Evolutionary conservation across 140 eudicot genomes (phyloP).

Genomic region (Stevia rebaudiana): DNA sequence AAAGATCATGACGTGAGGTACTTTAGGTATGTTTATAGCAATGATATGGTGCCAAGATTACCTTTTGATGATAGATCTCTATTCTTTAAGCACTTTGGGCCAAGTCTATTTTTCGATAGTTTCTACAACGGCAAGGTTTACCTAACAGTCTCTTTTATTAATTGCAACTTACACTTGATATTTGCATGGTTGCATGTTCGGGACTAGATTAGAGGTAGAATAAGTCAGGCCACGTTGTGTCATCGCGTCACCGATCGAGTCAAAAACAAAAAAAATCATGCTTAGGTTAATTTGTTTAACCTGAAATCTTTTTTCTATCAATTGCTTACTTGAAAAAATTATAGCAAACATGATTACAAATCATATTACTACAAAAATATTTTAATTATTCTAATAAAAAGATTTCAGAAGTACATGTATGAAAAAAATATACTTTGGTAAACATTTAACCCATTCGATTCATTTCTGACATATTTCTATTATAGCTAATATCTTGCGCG

Average conservation of each 20-base stretch:
- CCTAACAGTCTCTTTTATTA: not conserved
- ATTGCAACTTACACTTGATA: not conserved
- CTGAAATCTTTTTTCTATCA: not conserved
- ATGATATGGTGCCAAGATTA: conserved; percentile 75
- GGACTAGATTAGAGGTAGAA: not conserved
- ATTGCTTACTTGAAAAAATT: not conserved
- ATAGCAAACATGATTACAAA: not conserved
- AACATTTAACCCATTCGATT: not conserved
- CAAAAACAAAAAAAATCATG: not conserved
- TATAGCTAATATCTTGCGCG: no score
- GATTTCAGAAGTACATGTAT: no score
- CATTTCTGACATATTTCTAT: not conserved
- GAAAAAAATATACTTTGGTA: no score
- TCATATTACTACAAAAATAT: not conserved
- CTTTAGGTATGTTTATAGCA: conserved; percentile 60
- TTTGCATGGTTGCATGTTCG: not conserved
- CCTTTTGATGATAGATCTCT: conserved; percentile 62
- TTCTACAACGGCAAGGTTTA: conserved; percentile 62
- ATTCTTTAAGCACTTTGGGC: conserved; percentile 74
- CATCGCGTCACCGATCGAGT: not conserved
- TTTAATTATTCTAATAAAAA: no score
- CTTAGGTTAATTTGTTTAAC: not conserved
- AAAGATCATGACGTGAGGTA: conserved; percentile 39
- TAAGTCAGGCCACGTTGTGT: not conserved
- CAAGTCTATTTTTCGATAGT: conserved; percentile 49